Evolutionary conservation across 2,329 filamentous ascomycete species (phyloP).

Genomic region (Xylariomycetidae sp.): DNA sequence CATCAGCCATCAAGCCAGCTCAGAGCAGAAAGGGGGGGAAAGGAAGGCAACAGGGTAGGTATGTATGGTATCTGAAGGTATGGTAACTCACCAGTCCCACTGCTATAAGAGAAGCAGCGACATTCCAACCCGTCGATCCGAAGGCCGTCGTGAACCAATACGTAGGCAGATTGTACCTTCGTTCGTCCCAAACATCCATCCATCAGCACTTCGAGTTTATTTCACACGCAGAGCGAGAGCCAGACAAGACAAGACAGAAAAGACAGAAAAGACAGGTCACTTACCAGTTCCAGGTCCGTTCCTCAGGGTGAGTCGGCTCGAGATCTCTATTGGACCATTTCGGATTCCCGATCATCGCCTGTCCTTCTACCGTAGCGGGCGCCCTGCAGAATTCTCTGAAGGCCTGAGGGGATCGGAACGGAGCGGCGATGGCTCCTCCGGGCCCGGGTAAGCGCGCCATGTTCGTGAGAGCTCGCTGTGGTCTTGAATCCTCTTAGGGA

Average conservation of each 20-base stretch:
- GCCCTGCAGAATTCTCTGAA: slow-evolving; percentile 20
- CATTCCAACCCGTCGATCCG: slow-evolving; percentile 25
- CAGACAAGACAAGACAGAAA: no score
- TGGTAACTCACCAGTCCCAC: slow-evolving; percentile 14
- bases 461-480: no score
- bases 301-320: slow-evolving; percentile 22
- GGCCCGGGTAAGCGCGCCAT: no score
- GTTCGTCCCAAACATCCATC: slow-evolving; percentile 7
- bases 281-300: slow-evolving; percentile 20
- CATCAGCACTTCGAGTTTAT: neutral
- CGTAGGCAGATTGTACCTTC: slow-evolving; percentile 21
- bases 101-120: slow-evolving; percentile 22
- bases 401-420: slow-evolving; percentile 19
- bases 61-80: no score
- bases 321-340: slow-evolving; percentile 28
- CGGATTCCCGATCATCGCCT: slow-evolving; percentile 15
- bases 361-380: slow-evolving; percentile 11
- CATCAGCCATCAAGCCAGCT: no score
- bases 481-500: no score
- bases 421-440: no score
- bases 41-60: no score
- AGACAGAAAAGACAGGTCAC: no score
- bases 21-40: no score
- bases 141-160: slow-evolving; percentile 27
- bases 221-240: no score